Evolutionary conservation across 1,284 basidiomycete genomes (phyloP), one percentile per base, ranked within the genome.

Genomic region (Malassezia japonica): DNA sequence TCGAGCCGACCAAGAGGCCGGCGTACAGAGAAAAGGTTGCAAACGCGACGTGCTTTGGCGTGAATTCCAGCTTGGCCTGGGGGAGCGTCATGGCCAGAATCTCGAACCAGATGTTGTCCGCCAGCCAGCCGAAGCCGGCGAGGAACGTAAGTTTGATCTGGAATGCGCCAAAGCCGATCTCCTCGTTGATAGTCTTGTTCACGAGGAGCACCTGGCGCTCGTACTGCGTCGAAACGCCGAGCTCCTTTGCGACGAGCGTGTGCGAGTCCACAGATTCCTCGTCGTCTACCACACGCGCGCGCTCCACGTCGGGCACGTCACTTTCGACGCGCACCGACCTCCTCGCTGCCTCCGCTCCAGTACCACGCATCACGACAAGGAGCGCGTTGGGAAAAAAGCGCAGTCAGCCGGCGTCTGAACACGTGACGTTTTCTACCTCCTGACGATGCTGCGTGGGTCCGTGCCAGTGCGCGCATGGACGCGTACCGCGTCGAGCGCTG

Each of bases 161-260:
- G 70, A 81, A 83, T 45, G 75, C 75, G 13, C 82, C 81, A 52
- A 81, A 82, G 18, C 82, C 81, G 49, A 83, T 65, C 15, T 65
- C 60, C 27, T 64, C 56, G 46, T 61, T 62, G 48, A 69, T 64
- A 27, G 57, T 45, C n/a, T 48, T 38, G 48, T 70, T 70, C 47
- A 68, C 36, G 6, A 68, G 50, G 2, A 55, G 47, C 8, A 67
- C 57, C 54, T 70, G 67, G 37, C 67, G 60, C 47, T 66, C 62
- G 56, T 65, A 67, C 1, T 56, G 45, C 4, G 50, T 59, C 3
- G 46, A 46, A 9, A 69, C 55, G 38, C 66, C 66, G 49, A 65
- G 56, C 31, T 67, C 66, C n/a, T 54, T 48, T 0, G 66, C 65
- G 49, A 62, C 56, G 36, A 44, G 18, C 33, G 36, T 35, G 23